Evolutionary conservation across 306 rosid genomes (phyloP).

Genomic region (Pyrus bretschneideri): DNA sequence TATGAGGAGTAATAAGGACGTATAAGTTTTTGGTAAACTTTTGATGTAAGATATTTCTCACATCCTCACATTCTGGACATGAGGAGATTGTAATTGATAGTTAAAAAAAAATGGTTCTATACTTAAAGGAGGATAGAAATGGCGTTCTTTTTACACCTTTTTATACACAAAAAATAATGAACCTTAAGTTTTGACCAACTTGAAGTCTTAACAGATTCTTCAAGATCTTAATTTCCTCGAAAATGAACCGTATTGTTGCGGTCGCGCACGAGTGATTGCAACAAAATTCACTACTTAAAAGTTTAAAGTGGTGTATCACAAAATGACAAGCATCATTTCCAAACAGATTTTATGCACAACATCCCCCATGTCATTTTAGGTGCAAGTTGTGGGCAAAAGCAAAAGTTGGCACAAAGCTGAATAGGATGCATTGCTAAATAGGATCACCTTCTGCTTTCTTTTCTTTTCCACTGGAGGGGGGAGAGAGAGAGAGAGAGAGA

Average conservation of each 20-base stretch:
- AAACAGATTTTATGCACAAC: background rate
- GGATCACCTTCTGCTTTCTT: conserved; percentile 9
- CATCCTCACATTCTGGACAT: no score
- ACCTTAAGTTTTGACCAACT: background rate
- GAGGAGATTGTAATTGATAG: no score
- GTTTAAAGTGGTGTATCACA: background rate
- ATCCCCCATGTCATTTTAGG: conserved; percentile 14
- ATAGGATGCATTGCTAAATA: background rate
- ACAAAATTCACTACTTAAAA: background rate
- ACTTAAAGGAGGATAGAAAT: no score
- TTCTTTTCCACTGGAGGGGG: background rate
- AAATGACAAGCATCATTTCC: background rate
- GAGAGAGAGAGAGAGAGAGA: background rate
- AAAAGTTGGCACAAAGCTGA: conserved; percentile 12
- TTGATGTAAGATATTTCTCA: no score
- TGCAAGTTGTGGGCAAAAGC: conserved; percentile 25
- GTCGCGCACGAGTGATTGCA: background rate
- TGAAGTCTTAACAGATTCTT: background rate
- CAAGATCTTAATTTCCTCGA: background rate
- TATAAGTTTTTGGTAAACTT: no score
- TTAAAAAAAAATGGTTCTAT: no score
- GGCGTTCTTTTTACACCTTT: background rate
- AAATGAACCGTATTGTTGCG: background rate
- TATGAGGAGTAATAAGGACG: no score
- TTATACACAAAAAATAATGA: background rate